Evolutionary conservation across 2,329 filamentous ascomycete species (phyloP).

Genomic region (Endothia cerciana): DNA sequence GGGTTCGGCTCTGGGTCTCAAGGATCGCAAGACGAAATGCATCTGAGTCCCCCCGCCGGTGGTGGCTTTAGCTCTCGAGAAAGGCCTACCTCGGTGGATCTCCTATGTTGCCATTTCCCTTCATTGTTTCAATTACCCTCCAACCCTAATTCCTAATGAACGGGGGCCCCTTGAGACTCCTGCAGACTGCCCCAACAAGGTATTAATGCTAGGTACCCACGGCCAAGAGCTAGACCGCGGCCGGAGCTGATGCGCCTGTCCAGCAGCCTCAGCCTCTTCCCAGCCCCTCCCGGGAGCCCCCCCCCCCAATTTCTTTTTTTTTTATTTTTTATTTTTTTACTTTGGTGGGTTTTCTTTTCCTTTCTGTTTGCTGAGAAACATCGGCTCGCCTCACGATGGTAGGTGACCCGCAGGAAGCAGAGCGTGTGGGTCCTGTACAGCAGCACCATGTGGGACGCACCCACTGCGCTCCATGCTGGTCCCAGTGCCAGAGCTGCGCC

Average conservation of each 20-base stretch:
- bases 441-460: slow-evolving; percentile 12
- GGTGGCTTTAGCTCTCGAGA: background rate
- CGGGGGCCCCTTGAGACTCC: background rate
- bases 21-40: background rate
- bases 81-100: background rate
- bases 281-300: background rate
- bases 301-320: too few species aligned
- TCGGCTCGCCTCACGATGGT: background rate
- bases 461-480: background rate
- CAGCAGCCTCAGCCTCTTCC: background rate
- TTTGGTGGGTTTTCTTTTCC: too few species aligned
- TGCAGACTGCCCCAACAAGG: background rate
- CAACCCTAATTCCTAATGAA: background rate
- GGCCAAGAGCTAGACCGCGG: background rate
- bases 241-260: background rate
- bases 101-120: background rate
- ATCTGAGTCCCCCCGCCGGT: background rate
- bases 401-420: background rate
- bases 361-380: background rate
- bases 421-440: slow-evolving; percentile 3
- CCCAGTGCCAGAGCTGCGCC: background rate
- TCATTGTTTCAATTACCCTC: background rate
- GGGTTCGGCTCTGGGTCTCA: background rate
- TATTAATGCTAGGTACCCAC: background rate
- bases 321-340: too few species aligned